phyloP scores from a whole-genome alignment of 1,284 basidiomycete species.

The Schizophyllum amplum region DNA sequence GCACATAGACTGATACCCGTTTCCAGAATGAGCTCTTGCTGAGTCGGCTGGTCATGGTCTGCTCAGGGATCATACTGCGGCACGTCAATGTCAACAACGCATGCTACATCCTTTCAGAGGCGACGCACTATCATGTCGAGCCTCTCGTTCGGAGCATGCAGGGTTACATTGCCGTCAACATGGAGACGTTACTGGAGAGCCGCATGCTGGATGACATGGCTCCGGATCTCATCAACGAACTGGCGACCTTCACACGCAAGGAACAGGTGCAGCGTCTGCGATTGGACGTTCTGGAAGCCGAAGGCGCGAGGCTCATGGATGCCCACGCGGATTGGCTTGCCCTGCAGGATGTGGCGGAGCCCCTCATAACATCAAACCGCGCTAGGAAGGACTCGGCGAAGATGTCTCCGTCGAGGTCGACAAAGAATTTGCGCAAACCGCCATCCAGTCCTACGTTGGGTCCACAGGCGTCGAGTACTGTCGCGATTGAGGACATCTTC shows the following conservation, averaged over 20 bases:
- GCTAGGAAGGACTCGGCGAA: constrained; percentile 35
- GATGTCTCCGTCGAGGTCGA: constrained; percentile 35
- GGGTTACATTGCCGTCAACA: constrained; percentile 74
- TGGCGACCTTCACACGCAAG: constrained; percentile 52
- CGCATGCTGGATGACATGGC: constrained; percentile 76
- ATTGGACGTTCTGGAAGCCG: neutral
- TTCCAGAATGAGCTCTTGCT: constrained; percentile 81
- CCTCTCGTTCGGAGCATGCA: constrained; percentile 71
- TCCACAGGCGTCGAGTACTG: neutral
- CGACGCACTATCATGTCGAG: constrained; percentile 69
- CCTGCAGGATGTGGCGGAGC: constrained; percentile 71
- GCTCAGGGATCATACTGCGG: constrained; percentile 67
- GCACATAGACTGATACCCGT: neutral
- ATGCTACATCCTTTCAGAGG: constrained; percentile 77
- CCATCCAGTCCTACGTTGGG: neutral
- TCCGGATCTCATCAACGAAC: constrained; percentile 55
- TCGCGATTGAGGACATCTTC: constrained; percentile 45
- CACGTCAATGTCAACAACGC: constrained; percentile 75
- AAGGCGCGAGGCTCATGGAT: constrained; percentile 48
- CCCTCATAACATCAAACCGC: constrained; percentile 37
- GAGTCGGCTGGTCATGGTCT: constrained; percentile 78
- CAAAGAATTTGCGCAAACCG: constrained; percentile 22
- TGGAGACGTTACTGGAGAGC: constrained; percentile 85
- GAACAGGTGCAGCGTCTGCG: constrained; percentile 61
- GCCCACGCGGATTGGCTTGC: constrained; percentile 74